phyloP scores from a whole-genome alignment of 805 yeast genomes.

The Candida wancherniae region DNA sequence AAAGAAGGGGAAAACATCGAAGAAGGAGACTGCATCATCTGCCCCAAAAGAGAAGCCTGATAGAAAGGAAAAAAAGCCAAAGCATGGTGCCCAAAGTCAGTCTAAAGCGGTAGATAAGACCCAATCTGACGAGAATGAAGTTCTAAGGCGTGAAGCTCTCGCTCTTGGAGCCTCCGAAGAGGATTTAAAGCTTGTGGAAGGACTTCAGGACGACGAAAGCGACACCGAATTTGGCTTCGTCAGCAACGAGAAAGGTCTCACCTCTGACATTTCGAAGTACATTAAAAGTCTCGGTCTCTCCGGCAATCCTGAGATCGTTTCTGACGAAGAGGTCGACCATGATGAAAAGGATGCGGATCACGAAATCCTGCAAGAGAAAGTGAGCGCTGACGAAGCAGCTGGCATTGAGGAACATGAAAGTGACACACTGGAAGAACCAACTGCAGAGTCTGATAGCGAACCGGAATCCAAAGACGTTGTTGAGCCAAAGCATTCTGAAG shows the following conservation, averaged over 20 bases:
- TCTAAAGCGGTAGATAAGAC: too few relatives aligned
- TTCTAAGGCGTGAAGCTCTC: constrained; percentile 66
- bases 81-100: constrained; percentile 2
- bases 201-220: constrained; percentile 46
- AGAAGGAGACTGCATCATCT: constrained; percentile 11
- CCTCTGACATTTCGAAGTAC: constrained; percentile 53
- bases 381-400: too few relatives aligned
- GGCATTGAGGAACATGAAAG: too few relatives aligned
- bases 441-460: too few relatives aligned
- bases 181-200: constrained; percentile 62
- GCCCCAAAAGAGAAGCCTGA: constrained; percentile 14
- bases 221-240: constrained; percentile 43
- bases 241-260: constrained; percentile 36
- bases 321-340: constrained; percentile 24
- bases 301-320: constrained; percentile 16
- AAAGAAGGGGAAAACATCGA: constrained; percentile 19
- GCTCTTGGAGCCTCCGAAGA: constrained; percentile 84
- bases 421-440: too few relatives aligned
- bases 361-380: constrained; percentile 31
- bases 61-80: constrained; percentile 5
- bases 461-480: too few relatives aligned
- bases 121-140: constrained; percentile 20
- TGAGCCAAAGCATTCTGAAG: too few relatives aligned
- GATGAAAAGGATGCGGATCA: constrained; percentile 38
- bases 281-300: constrained; percentile 67